Evolutionary conservation across 352 stramenopile species (phyloP).

Genomic region (Phytophthora syringae): DNA sequence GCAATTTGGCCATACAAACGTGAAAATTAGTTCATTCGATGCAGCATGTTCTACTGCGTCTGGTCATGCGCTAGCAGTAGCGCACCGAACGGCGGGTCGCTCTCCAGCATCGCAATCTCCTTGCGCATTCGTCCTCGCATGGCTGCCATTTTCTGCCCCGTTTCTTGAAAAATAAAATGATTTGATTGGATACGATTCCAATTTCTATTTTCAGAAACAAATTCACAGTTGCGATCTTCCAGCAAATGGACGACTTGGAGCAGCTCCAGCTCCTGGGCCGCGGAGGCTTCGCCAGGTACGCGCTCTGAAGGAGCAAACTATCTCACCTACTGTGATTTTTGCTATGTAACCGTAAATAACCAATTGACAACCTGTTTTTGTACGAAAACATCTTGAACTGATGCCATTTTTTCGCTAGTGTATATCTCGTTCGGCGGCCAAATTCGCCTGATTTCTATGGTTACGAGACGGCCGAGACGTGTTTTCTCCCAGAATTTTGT

Average conservation of each 20-base stretch:
- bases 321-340: too few relatives aligned
- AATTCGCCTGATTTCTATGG: constrained; percentile 37
- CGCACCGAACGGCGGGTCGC: constrained; percentile 73
- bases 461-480: constrained; percentile 2
- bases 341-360: too few relatives aligned
- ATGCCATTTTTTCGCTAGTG: constrained; percentile 30
- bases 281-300: constrained; percentile 72
- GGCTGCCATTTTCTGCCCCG: constrained; percentile 51
- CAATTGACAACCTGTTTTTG: too few relatives aligned
- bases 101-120: constrained; percentile 87
- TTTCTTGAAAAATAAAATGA: constrained; percentile 9
- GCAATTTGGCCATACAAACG: background rate
- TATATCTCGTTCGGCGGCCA: constrained; percentile 52
- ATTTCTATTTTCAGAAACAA: constrained; percentile 7
- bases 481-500: background rate
- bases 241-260: constrained; percentile 57
- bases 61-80: too few relatives aligned
- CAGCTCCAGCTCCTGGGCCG: constrained; percentile 57
- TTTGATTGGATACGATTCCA: constrained; percentile 4
- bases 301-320: background rate
- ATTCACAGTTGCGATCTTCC: constrained; percentile 24
- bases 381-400: background rate
- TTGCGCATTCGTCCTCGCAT: constrained; percentile 86
- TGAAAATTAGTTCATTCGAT: constrained; percentile 1
- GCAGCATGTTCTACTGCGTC: background rate